phyloP scores from a whole-genome alignment of 2,329 filamentous ascomycete genomes.

The Colletotrichum trifolii region DNA sequence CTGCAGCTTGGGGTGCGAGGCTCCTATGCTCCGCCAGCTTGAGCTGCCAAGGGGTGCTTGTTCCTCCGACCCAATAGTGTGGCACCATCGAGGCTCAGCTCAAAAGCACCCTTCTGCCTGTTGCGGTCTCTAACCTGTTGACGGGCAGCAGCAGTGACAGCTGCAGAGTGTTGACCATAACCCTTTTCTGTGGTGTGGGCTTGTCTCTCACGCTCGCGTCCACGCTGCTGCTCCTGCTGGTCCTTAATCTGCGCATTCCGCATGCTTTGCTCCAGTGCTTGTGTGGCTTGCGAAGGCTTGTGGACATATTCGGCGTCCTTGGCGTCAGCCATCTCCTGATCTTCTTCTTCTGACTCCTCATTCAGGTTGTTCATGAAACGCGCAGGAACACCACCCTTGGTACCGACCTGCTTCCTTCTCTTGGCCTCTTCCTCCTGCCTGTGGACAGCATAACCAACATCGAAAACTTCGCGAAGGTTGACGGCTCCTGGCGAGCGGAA shows the following conservation, averaged over 20 bases:
- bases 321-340: constrained; percentile 72
- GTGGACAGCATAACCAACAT: constrained; percentile 98
- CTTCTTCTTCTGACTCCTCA: constrained; percentile 72
- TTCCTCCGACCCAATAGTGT: constrained; percentile 82
- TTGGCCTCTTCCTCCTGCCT: constrained; percentile 96
- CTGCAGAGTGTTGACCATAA: constrained; percentile 89
- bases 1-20: constrained; percentile 21
- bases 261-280: constrained; percentile 87
- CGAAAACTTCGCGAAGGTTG: constrained; percentile 96
- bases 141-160: constrained; percentile 85
- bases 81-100: constrained; percentile 90
- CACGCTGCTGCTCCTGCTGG: constrained; percentile 61
- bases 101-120: constrained; percentile 83
- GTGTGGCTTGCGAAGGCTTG: constrained; percentile 62
- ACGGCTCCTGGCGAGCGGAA: constrained; percentile 96
- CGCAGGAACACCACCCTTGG: constrained; percentile 71
- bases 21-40: constrained; percentile 45
- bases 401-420: constrained; percentile 84
- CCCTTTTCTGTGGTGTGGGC: constrained; percentile 63
- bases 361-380: constrained; percentile 72
- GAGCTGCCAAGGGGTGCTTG: constrained; percentile 62
- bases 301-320: constrained; percentile 59
- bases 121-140: constrained; percentile 78
- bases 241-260: constrained; percentile 81
- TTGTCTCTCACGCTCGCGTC: constrained; percentile 60